Evolutionary conservation across 805 yeast species (phyloP), one percentile per base, ranked within the genome.

Genomic region (Yarrowia sp.): DNA sequence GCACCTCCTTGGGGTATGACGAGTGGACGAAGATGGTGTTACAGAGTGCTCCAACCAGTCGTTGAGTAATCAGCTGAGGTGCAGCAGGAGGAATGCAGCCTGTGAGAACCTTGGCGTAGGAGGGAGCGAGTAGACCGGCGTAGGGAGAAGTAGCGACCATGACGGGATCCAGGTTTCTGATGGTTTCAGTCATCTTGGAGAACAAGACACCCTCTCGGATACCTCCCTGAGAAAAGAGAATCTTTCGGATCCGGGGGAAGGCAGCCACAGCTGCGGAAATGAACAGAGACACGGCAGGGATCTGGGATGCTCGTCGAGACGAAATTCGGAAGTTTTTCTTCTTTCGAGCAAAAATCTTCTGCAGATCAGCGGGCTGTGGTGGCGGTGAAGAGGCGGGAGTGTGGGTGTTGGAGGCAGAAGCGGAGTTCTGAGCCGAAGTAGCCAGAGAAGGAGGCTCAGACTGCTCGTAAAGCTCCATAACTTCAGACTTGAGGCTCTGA

Each of bases 21-120:
- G 89, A 85, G 72, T 88, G 92, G 11, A 86, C 88, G 74, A 88
- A 89, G 1, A 91, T 88, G 60, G 88, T 76, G 71, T 89, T 88
- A 70, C 90, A 87, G 36, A 88, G 76, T 0, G 92, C 92, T 11
- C 88, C 89, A 4, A 86, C 85, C 10, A 89, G 80, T 69, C 92
- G 78, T 47, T 81, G 75, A 22, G 80, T 74, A 15, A 88, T 84
- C 66, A 86, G 85, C 17, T 73, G 72, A 4, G 92, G 92, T 1
- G 86, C 84, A 33, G 80, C 77, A 4, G 64, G 11, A 1, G 93
- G 92, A 28, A 88, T 74, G 1, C 89, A 86, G 6, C 84, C 79
- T 66, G 76, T 75, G 48, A 88, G 72, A 15, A 87, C 74, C 39
- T 80, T 80, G 64, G 83, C 75, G 67, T 88, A 87, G 70, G 82